Conservation (phyloP, 345 rosid genomes). For the Erysimum cheiranthoides region DNA sequence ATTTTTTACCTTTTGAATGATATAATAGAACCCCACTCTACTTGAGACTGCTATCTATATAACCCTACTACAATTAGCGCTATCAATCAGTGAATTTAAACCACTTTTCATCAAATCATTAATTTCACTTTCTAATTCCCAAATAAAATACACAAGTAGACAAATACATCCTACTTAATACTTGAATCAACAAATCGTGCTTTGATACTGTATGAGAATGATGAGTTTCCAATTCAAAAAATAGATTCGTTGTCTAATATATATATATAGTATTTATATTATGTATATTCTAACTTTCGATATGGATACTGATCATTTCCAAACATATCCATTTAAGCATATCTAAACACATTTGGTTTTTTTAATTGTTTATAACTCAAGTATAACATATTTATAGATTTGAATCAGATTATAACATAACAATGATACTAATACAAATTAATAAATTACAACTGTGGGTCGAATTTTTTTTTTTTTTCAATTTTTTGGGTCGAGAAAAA, state of each 20-base stretch:
- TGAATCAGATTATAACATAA: not conserved
- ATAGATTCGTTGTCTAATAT: no score
- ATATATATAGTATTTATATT: no score
- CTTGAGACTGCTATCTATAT: constrained; percentile 1
- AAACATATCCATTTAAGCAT: not conserved
- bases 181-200: no score
- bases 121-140: constrained; percentile 8
- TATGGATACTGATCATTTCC: not conserved
- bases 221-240: no score
- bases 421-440: not conserved
- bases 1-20: constrained; percentile 1
- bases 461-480: not conserved
- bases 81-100: constrained; percentile 30
- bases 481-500: constrained; percentile 34
- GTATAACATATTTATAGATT: not conserved
- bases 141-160: not conserved
- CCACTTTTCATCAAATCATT: constrained; percentile 33
- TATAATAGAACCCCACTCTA: not conserved
- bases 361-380: not conserved
- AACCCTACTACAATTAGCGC: constrained; percentile 25
- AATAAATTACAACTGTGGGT: constrained; percentile 13
- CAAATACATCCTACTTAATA: no score
- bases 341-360: not conserved
- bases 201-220: no score
- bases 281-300: not conserved